Base-by-base conservation (phyloP, 2,329 filamentous ascomycete genomes). In the Colletotrichum sansevieriae region DNA sequence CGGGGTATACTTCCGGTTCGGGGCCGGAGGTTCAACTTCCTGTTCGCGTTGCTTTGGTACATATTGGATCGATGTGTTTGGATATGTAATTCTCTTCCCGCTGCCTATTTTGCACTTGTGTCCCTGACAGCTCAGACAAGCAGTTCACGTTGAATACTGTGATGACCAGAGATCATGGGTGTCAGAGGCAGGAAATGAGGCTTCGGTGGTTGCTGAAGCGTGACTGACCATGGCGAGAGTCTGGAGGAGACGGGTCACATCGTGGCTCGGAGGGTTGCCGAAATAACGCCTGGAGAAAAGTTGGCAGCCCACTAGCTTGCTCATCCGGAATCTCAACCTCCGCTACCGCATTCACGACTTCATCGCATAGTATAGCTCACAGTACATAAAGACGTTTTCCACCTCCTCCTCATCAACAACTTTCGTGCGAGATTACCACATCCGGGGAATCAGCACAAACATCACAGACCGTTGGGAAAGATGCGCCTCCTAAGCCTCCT, bases 401-500 rank as follows among this genome's bases (percentile, higher is more conserved):
- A 2, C 46, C 13, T 18, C 25, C 25, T 29, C 29, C 8, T 29
- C 29, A 9, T 29, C 7, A 9, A 29, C 9, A 8, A 9, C 29
- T 29, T 29, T 29, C 8, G 29, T 29, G 29, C 8, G 9, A 8
- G 29, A 2, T 29, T 29, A 2, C 8, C 9, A 7, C 29, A 29
- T 29, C 8, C 7, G 29, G 1, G 29, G 8, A 29, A 29, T 29
- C 29, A 29, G 29, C 29, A 9, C 29, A 29, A n/a, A n/a, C n/a
- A n/a, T n/a, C n/a, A n/a, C 29, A 7, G 4, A 2, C 29, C 9
- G 29, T 29, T 29, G 29, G 29, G 29, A 29, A 29, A 29, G 29
- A 66, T 69, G 66, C 51, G 63, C n/a, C 44, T 51, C n/a, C 44
- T 56, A 20, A 52, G 39, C 35, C 49, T 61, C 62, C 20, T 69